A percentile compares a stretch with the other conserved stretches of the same genome.
Conservation (phyloP, 805 yeast species). For the Yarrowia sp. region DNA sequence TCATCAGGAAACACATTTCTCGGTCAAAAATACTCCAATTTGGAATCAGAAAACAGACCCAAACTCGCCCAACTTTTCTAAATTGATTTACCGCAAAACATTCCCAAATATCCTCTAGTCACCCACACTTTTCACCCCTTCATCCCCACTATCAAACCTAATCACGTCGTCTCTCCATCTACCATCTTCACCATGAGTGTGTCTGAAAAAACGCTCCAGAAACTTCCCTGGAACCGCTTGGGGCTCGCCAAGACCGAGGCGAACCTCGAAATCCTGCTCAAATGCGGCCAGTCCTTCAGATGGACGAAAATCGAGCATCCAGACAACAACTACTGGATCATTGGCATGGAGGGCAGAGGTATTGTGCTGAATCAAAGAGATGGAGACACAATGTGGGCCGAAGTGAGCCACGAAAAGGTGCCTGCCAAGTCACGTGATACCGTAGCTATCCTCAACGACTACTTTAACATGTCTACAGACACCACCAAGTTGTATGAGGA, state of each 20-base stretch:
- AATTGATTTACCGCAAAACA: too few relatives aligned
- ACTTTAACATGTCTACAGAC: constrained; percentile 70
- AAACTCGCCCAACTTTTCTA: neutral
- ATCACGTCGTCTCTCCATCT: neutral
- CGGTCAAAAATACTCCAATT: neutral
- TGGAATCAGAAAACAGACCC: too few relatives aligned
- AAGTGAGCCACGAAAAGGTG: neutral
- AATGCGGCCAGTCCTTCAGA: constrained; percentile 86
- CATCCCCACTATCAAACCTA: neutral
- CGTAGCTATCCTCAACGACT: constrained; percentile 47
- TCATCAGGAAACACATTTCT: neutral
- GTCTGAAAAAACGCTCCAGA: constrained; percentile 10
- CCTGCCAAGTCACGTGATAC: constrained; percentile 17
- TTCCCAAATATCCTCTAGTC: too few relatives aligned
- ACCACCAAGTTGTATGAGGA: constrained; percentile 60
- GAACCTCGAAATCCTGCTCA: constrained; percentile 62
- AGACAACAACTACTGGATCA: constrained; percentile 55
- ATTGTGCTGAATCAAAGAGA: constrained; percentile 63
- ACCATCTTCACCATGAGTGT: constrained; percentile 4
- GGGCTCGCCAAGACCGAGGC: constrained; percentile 17
- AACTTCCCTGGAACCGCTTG: constrained; percentile 10
- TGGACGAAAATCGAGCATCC: constrained; percentile 68
- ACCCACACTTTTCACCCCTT: neutral
- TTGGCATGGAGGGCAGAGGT: constrained; percentile 63
- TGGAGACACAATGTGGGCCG: constrained; percentile 40